phyloP scores from a whole-genome alignment of 139 green algal species.

The Closterium sp. region DNA sequence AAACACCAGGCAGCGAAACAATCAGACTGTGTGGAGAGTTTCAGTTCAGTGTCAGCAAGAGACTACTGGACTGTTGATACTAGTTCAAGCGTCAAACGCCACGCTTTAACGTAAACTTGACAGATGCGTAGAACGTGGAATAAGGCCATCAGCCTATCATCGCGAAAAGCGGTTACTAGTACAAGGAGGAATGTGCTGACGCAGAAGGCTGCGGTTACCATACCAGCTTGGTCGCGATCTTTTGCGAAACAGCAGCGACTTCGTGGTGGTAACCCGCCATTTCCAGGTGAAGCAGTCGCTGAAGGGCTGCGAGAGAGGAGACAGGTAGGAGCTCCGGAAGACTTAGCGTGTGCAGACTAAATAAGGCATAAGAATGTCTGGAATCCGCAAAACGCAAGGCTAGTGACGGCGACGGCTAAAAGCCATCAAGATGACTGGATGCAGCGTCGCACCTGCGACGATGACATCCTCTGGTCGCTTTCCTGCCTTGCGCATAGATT shows the following conservation, averaged over 20 bases:
- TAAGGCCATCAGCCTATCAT: neutral
- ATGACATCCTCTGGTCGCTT: neutral
- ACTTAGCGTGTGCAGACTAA: too few species aligned
- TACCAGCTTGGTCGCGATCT: conserved; percentile 14
- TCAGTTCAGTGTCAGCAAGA: neutral
- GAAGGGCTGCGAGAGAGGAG: conserved; percentile 13
- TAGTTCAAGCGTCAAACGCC: too few species aligned
- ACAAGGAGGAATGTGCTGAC: too few species aligned
- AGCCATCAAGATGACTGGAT: neutral
- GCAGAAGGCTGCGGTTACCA: too few species aligned
- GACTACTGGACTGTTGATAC: neutral
- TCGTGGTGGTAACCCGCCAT: conserved; percentile 40
- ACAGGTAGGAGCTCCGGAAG: neutral
- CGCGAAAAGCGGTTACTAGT: neutral
- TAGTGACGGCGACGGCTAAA: neutral
- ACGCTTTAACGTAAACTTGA: too few species aligned
- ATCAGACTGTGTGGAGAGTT: neutral
- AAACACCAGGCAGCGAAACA: neutral
- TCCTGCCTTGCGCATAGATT: neutral
- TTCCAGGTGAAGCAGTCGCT: conserved; percentile 21
- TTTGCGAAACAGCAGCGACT: conserved; percentile 19
- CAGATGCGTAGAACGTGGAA: neutral
- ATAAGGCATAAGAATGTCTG: too few species aligned
- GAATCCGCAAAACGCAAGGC: neutral
- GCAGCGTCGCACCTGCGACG: neutral